These are phyloP conservation scores for Coniella lustricola DNA, from an alignment of 2,329 filamentous ascomycete species.

Conservation along the genomic window DNA sequence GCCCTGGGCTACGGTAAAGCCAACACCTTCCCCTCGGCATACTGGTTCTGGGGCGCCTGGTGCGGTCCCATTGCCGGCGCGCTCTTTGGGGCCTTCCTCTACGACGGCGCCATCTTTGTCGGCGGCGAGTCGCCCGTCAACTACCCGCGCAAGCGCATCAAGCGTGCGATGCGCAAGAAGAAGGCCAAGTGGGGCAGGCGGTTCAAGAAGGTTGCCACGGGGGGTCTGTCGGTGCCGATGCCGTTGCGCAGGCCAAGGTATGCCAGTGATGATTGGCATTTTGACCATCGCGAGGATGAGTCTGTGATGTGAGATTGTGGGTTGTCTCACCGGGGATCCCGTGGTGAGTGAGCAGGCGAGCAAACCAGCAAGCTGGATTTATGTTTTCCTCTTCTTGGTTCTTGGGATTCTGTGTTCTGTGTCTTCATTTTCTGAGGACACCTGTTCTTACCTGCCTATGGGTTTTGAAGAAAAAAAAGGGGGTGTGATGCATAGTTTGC, in stretches of 20 bases:
- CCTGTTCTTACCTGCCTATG: too few relatives aligned
- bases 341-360: too few relatives aligned
- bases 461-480: too few relatives aligned
- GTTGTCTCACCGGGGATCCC: neutral
- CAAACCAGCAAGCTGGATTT: too few relatives aligned
- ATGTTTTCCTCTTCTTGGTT: too few relatives aligned
- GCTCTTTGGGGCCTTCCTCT: constrained; percentile 39
- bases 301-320: neutral
- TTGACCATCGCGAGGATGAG: constrained; percentile 5
- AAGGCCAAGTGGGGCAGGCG: constrained; percentile 21
- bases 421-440: too few relatives aligned
- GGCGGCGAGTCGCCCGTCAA: constrained; percentile 44
- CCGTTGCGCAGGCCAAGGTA: constrained; percentile 9
- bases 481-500: too few relatives aligned
- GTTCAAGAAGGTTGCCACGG: constrained; percentile 7
- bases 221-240: neutral
- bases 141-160: constrained; percentile 37
- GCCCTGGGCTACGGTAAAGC: constrained; percentile 36
- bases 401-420: too few relatives aligned
- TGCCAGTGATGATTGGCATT: constrained; percentile 14
- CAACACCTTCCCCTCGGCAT: constrained; percentile 32
- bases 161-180: constrained; percentile 35
- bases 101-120: constrained; percentile 44
- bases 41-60: constrained; percentile 41
- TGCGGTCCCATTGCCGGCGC: constrained; percentile 29